Evolutionary conservation across 805 yeast genomes (phyloP).

Genomic region (Clavispora fructus): DNA sequence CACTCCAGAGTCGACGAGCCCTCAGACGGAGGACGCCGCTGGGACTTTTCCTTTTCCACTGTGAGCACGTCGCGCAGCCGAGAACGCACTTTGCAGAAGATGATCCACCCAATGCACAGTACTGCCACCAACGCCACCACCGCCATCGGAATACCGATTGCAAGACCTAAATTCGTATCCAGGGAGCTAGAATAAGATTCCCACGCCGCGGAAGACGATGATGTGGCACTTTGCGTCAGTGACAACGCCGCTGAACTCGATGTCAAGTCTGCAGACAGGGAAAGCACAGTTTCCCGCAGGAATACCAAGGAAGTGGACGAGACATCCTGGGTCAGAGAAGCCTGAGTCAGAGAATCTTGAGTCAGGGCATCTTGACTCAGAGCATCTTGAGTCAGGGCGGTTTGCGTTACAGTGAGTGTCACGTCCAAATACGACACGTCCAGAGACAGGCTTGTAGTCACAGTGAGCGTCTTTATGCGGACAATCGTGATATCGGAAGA

Average conservation of each 20-base stretch:
- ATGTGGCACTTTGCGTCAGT: background rate
- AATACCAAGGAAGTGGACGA: background rate
- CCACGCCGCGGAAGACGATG: background rate
- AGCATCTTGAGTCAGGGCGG: background rate
- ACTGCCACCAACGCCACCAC: constrained; percentile 13
- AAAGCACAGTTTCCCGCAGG: background rate
- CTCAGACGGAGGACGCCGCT: background rate
- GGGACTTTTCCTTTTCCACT: background rate
- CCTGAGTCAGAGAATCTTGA: background rate
- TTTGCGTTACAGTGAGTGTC: background rate
- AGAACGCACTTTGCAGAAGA: background rate
- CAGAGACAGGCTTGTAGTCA: background rate
- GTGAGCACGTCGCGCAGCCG: background rate
- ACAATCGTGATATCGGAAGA: background rate
- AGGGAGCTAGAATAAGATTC: background rate
- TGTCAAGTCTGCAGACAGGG: too few relatives aligned
- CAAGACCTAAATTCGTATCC: constrained; percentile 23
- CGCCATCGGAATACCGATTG: constrained; percentile 29
- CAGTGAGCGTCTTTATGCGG: background rate
- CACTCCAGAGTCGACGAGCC: background rate
- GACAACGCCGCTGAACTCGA: too few relatives aligned
- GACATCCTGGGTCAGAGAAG: background rate
- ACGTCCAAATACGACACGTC: background rate
- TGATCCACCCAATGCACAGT: background rate
- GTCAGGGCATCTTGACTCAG: background rate